A percentile compares a stretch with the other conserved stretches of the same genome.
Evolutionary conservation across 805 yeast genomes (phyloP).

Genomic region (Candida nemodendra): DNA sequence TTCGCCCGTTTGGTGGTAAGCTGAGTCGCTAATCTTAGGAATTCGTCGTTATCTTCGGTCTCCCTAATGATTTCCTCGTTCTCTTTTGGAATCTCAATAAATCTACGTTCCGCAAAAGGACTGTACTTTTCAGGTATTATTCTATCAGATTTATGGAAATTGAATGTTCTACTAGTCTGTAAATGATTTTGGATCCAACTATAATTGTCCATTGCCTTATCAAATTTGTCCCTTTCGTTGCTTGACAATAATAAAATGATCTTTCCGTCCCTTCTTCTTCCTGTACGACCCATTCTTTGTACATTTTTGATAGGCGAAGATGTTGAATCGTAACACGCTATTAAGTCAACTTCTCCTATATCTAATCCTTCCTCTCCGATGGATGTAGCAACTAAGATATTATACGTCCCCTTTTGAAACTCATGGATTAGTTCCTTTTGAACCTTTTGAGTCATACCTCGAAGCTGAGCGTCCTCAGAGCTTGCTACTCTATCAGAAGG

Average conservation of each 20-base stretch:
- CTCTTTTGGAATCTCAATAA: conserved; percentile 69
- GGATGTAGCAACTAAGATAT: conserved; percentile 89
- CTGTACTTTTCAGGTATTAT: conserved; percentile 58
- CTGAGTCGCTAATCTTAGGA: conserved; percentile 65
- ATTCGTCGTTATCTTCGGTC: conserved; percentile 51
- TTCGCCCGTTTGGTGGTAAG: conserved; percentile 48
- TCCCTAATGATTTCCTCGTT: conserved; percentile 51
- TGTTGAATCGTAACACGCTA: conserved; percentile 90
- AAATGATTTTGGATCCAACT: conserved; percentile 72
- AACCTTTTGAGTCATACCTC: conserved; percentile 87
- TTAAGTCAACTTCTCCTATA: conserved; percentile 95
- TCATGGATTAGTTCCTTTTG: conserved; percentile 77
- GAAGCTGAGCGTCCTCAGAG: conserved; percentile 72
- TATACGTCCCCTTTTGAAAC: conserved; percentile 71
- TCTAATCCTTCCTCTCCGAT: conserved; percentile 99
- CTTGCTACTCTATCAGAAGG: conserved; percentile 46
- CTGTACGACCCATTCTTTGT: conserved; percentile 98
- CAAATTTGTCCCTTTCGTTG: conserved; percentile 75
- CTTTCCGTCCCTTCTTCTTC: conserved; percentile 88
- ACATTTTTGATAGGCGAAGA: conserved; percentile 89
- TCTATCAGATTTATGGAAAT: conserved; percentile 52
- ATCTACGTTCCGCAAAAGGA: conserved; percentile 57
- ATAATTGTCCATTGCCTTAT: conserved; percentile 82
- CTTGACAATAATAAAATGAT: conserved; percentile 73
- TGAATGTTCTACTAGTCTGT: conserved; percentile 42